These are phyloP conservation scores for Neoconidiobolus thromboides DNA, from an alignment of 371 early-diverging fungal genomes.

Conservation along the genomic window DNA sequence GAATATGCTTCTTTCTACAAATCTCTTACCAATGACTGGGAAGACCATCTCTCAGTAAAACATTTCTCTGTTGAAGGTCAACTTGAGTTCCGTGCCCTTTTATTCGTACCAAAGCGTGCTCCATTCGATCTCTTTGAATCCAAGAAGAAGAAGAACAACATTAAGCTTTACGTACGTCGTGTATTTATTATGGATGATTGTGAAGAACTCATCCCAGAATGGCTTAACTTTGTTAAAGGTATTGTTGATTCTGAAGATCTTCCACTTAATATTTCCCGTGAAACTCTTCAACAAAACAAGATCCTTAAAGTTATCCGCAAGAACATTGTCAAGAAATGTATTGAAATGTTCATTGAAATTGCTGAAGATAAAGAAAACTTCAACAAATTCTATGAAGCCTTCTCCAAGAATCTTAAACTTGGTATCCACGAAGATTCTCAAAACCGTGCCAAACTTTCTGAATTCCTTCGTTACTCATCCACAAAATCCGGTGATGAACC, in stretches of 20 bases:
- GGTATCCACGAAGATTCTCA: constrained; percentile 79
- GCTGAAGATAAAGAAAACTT: constrained; percentile 82
- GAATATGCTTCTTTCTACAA: constrained; percentile 91
- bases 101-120: constrained; percentile 77
- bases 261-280: constrained; percentile 93
- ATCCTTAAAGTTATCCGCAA: constrained; percentile 86
- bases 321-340: constrained; percentile 81
- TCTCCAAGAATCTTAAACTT: constrained; percentile 81
- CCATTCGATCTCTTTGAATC: constrained; percentile 81
- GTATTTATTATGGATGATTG: constrained; percentile 96
- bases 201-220: constrained; percentile 87
- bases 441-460: constrained; percentile 72
- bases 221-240: constrained; percentile 70
- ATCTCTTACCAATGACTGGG: constrained; percentile 86
- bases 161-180: constrained; percentile 89
- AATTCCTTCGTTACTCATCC: constrained; percentile 79
- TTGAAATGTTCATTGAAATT: constrained; percentile 81
- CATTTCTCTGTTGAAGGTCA: constrained; percentile 89
- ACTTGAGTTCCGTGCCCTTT: constrained; percentile 80
- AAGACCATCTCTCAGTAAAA: constrained; percentile 80
- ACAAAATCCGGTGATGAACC: constrained; percentile 80
- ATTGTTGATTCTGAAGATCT: constrained; percentile 91
- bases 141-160: constrained; percentile 82
- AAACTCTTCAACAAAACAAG: constrained; percentile 89
- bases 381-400: constrained; percentile 83